Conservation (phyloP, 2,329 filamentous ascomycete genomes). For the Coniochaeta ligniaria region DNA sequence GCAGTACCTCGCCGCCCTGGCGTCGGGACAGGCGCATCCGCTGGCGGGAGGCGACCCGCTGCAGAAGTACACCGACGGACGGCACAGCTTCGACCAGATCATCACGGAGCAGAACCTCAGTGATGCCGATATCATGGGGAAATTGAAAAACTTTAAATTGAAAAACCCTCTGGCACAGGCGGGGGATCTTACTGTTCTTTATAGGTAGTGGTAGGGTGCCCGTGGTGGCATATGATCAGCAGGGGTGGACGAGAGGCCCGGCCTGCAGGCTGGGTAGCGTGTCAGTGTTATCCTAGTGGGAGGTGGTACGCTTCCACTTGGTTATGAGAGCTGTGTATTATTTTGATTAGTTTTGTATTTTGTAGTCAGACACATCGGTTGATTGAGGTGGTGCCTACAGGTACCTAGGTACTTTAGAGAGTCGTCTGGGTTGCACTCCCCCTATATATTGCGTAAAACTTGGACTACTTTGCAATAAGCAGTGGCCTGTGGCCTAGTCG, state of each 20-base stretch:
- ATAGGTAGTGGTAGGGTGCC: slow-evolving; percentile 30
- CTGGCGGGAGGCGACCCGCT: slow-evolving; percentile 40
- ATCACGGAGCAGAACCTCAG: slow-evolving; percentile 67
- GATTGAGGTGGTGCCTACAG: no score
- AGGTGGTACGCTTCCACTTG: no score
- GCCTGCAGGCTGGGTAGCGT: no score
- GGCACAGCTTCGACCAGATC: slow-evolving; percentile 74
- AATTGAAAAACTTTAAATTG: slow-evolving; percentile 58
- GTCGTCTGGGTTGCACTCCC: background rate
- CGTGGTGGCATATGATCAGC: no score
- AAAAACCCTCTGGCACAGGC: slow-evolving; percentile 46
- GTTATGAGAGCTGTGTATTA: no score
- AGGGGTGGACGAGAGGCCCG: no score
- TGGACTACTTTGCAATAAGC: background rate
- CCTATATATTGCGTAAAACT: background rate
- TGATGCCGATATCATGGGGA: slow-evolving; percentile 63
- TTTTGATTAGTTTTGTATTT: no score
- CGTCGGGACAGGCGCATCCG: slow-evolving; percentile 42
- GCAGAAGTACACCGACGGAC: slow-evolving; percentile 65
- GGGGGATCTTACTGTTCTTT: slow-evolving; percentile 47
- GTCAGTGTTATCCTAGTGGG: no score
- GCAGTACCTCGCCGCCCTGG: slow-evolving; percentile 50
- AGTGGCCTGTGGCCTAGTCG: background rate
- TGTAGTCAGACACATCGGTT: no score
- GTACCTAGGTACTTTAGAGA: no score